Conservation (phyloP, 2,329 filamentous ascomycete genomes). For the Epichloe aotearoae region DNA sequence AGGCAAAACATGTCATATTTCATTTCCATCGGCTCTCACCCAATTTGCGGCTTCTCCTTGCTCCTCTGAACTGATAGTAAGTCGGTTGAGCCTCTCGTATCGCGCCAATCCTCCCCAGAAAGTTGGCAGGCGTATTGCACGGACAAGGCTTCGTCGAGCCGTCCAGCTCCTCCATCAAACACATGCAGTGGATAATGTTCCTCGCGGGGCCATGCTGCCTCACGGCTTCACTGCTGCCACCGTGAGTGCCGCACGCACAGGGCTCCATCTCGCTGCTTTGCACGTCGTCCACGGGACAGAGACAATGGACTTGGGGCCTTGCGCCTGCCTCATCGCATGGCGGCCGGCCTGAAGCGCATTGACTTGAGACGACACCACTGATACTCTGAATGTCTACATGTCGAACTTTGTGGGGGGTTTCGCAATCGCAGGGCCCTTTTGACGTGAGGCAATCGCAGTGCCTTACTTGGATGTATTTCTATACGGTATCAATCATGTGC, state of each 20-base stretch:
- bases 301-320: neutral
- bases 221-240: neutral
- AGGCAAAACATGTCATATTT: conserved; percentile 10
- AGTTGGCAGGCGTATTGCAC: neutral
- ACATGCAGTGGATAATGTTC: neutral
- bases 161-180: neutral
- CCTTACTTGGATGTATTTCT: neutral
- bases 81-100: neutral
- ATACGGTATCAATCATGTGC: neutral
- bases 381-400: neutral
- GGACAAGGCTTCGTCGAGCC: neutral
- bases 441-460: neutral
- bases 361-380: too few species aligned
- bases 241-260: neutral
- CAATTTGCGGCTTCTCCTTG: neutral
- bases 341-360: too few species aligned
- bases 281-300: neutral
- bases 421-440: neutral
- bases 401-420: neutral
- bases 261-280: neutral
- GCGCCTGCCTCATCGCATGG: too few species aligned
- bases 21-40: neutral
- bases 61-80: too few species aligned
- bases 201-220: neutral
- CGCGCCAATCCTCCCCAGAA: neutral